Percentiles rank a stretch among this genome's conserved stretches.
Evolutionary conservation across 2,329 filamentous ascomycete species (phyloP).

Genomic region (Peltaster fructicola): DNA sequence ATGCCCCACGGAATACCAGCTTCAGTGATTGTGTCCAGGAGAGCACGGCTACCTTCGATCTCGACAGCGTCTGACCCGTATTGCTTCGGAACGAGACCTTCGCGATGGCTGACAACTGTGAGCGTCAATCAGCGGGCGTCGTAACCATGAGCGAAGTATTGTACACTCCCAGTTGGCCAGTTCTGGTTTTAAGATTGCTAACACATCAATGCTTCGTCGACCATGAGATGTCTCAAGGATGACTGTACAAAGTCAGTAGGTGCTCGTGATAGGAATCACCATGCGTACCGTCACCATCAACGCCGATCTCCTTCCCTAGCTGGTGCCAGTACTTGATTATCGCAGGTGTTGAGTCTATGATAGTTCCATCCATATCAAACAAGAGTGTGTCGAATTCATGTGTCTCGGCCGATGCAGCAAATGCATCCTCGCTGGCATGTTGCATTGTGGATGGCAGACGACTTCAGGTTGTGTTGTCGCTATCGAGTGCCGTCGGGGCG

Average conservation of each 20-base stretch:
- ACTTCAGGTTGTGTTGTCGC: too few species aligned
- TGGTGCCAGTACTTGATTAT: slow-evolving; percentile 62
- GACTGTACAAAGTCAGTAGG: too few species aligned
- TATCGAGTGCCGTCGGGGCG: too few species aligned
- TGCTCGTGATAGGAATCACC: too few species aligned
- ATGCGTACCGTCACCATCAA: slow-evolving; percentile 21
- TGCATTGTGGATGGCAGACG: slow-evolving; percentile 10
- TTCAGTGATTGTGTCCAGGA: slow-evolving; percentile 50
- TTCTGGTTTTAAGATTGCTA: slow-evolving; percentile 61
- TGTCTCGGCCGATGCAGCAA: slow-evolving; percentile 23
- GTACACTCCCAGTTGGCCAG: slow-evolving; percentile 73
- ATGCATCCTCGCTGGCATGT: slow-evolving; percentile 16
- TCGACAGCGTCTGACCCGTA: slow-evolving; percentile 52
- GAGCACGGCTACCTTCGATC: slow-evolving; percentile 53
- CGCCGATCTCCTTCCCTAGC: slow-evolving; percentile 66
- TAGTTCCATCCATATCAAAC: slow-evolving; percentile 68
- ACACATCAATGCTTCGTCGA: slow-evolving; percentile 69
- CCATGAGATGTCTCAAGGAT: slow-evolving; percentile 89
- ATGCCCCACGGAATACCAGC: slow-evolving; percentile 64
- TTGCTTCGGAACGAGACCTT: slow-evolving; percentile 69
- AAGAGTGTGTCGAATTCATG: slow-evolving; percentile 31
- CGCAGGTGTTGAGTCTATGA: slow-evolving; percentile 64
- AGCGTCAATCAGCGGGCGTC: not conserved
- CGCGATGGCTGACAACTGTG: slow-evolving; percentile 57
- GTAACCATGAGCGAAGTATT: not conserved